Evolutionary conservation across 805 yeast genomes (phyloP).

Genomic region (Tetrapisispora arboricola): DNA sequence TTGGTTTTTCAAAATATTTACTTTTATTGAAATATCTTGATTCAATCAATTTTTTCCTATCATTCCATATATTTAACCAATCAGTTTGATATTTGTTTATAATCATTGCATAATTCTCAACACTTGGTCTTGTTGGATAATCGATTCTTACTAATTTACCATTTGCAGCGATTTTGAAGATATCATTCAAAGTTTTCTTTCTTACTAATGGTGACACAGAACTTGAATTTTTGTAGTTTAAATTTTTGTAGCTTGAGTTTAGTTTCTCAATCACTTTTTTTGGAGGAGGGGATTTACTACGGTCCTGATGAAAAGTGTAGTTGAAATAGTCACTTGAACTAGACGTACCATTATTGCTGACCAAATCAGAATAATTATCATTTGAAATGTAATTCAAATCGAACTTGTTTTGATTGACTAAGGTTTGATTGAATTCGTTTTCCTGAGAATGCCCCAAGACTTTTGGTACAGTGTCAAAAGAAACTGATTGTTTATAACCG

Average conservation of each 20-base stretch:
- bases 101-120: constrained; percentile 23
- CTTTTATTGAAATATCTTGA: constrained; percentile 12
- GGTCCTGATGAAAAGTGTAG: neutral
- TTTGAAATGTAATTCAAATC: neutral
- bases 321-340: neutral
- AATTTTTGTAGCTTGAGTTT: neutral
- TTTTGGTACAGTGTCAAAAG: constrained; percentile 28
- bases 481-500: constrained; percentile 18
- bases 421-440: constrained; percentile 11
- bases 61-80: constrained; percentile 18
- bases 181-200: constrained; percentile 4
- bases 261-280: neutral
- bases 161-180: constrained; percentile 21
- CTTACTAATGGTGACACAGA: too few species aligned
- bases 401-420: neutral
- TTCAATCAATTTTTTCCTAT: constrained; percentile 12
- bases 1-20: constrained; percentile 15
- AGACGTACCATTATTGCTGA: neutral
- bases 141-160: constrained; percentile 28
- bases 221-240: too few species aligned
- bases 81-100: constrained; percentile 17
- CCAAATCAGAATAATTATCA: neutral
- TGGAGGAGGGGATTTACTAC: constrained; percentile 7
- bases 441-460: constrained; percentile 11
- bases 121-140: constrained; percentile 28